Evolutionary conservation across 2,329 filamentous ascomycete genomes (phyloP).

Genomic region (Diaporthe humulicola): DNA sequence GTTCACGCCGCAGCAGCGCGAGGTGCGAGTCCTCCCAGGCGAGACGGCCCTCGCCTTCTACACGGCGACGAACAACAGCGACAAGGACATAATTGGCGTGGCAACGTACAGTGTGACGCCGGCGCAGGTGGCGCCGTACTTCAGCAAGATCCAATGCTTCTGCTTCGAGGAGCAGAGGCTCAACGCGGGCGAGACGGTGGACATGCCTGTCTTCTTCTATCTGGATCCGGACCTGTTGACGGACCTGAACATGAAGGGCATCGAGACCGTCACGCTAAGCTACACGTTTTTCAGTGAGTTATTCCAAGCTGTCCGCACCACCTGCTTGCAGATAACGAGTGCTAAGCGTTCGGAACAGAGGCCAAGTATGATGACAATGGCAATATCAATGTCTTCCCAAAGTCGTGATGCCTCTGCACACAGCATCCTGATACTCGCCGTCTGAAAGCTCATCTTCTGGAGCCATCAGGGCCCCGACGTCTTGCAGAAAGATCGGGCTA

Average conservation of each 20-base stretch:
- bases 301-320: neutral
- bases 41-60: slow-evolving; percentile 98
- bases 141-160: slow-evolving; percentile 99
- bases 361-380: slow-evolving; percentile 88
- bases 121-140: slow-evolving; percentile 95
- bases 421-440: neutral
- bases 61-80: slow-evolving; percentile 91
- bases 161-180: slow-evolving; percentile 98
- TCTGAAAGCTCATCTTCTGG: neutral
- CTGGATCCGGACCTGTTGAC: slow-evolving; percentile 95
- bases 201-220: slow-evolving; percentile 99
- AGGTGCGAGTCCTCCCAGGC: slow-evolving; percentile 93
- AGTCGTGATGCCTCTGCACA: slow-evolving; percentile 36
- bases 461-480: neutral
- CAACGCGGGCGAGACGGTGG: slow-evolving; percentile 95
- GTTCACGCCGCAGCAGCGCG: slow-evolving; percentile 95
- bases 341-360: slow-evolving; percentile 66
- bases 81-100: slow-evolving; percentile 95
- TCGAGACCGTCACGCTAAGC: slow-evolving; percentile 94
- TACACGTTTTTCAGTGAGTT: slow-evolving; percentile 98
- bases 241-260: slow-evolving; percentile 91
- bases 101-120: slow-evolving; percentile 98
- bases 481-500: neutral
- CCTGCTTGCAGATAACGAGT: neutral
- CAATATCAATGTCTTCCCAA: slow-evolving; percentile 63